These are phyloP conservation scores for Dendryphion nanum DNA, from an alignment of 2,329 filamentous ascomycete genomes.

Conservation along the genomic window DNA sequence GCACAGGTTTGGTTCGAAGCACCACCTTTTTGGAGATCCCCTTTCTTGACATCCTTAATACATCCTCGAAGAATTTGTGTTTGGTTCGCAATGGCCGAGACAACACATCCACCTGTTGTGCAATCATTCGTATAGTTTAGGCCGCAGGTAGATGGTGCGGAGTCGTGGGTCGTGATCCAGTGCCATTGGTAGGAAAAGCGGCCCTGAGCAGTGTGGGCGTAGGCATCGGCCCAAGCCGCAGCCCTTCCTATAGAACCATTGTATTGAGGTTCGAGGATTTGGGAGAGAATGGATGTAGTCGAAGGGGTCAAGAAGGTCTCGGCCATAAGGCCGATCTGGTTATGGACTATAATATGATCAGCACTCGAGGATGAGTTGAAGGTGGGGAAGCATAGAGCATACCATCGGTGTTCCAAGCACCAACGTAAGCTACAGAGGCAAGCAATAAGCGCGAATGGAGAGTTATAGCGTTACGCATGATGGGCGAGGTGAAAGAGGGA, in stretches of 20 bases:
- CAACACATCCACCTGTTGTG: conserved; percentile 39
- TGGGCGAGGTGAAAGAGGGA: too few species aligned
- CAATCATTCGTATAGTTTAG: conserved; percentile 40
- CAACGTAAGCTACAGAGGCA: too few species aligned
- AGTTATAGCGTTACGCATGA: too few species aligned
- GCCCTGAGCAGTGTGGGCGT: conserved; percentile 39
- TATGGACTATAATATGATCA: conserved; percentile 32
- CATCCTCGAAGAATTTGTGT: conserved; percentile 39
- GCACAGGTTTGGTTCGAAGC: conserved; percentile 36
- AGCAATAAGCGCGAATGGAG: too few species aligned
- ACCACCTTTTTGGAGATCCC: conserved; percentile 17
- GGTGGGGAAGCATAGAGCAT: background rate
- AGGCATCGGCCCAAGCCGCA: conserved; percentile 42
- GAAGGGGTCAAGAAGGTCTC: conserved; percentile 35
- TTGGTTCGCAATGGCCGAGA: conserved; percentile 44
- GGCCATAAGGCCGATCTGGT: conserved; percentile 42
- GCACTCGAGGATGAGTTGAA: conserved; percentile 1
- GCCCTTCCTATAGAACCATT: conserved; percentile 40
- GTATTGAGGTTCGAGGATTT: conserved; percentile 41
- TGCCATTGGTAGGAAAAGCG: conserved; percentile 44
- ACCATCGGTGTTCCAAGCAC: conserved; percentile 39
- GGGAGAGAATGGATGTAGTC: conserved; percentile 28
- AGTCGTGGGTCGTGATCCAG: conserved; percentile 40
- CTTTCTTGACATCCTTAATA: conserved; percentile 27
- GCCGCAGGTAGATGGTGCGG: conserved; percentile 32